Evolutionary conservation across 371 early-diverging fungal genomes (phyloP).

Genomic region (Apophysomyces sp.): DNA sequence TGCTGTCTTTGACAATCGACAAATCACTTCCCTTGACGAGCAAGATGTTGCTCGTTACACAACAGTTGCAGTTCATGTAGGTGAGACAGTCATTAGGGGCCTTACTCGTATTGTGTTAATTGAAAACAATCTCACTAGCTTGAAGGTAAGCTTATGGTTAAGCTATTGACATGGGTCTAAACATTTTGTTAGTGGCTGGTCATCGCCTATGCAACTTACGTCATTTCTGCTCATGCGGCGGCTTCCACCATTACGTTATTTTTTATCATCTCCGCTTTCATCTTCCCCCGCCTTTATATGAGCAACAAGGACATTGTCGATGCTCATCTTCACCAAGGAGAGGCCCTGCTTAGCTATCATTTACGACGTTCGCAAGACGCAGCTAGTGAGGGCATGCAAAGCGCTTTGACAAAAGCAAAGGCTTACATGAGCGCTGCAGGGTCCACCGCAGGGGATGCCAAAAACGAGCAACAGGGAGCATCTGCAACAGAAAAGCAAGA

Average conservation of each 20-base stretch:
- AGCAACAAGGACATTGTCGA: slow-evolving; percentile 43
- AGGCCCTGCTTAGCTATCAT: slow-evolving; percentile 19
- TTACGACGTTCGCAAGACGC: slow-evolving; percentile 4
- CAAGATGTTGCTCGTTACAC: slow-evolving; percentile 28
- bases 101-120: slow-evolving; percentile 44
- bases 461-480: not conserved
- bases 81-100: slow-evolving; percentile 32
- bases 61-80: slow-evolving; percentile 29
- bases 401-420: slow-evolving; percentile 1
- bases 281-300: slow-evolving; percentile 40
- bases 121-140: slow-evolving; percentile 35
- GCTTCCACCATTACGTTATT: slow-evolving; percentile 27
- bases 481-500: not conserved
- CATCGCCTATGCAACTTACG: slow-evolving; percentile 39
- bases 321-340: slow-evolving; percentile 39
- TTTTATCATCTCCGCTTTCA: slow-evolving; percentile 30
- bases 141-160: slow-evolving; percentile 11
- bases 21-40: slow-evolving; percentile 20
- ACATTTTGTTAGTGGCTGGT: slow-evolving; percentile 21
- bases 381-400: slow-evolving; percentile 3
- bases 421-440: slow-evolving; percentile 9
- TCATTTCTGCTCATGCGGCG: slow-evolving; percentile 35
- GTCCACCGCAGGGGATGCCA: not conserved
- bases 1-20: slow-evolving; percentile 25
- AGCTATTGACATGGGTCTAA: not conserved